Conservation (phyloP, 768 basidiomycete genomes). For the Leccinum rimulosum region DNA sequence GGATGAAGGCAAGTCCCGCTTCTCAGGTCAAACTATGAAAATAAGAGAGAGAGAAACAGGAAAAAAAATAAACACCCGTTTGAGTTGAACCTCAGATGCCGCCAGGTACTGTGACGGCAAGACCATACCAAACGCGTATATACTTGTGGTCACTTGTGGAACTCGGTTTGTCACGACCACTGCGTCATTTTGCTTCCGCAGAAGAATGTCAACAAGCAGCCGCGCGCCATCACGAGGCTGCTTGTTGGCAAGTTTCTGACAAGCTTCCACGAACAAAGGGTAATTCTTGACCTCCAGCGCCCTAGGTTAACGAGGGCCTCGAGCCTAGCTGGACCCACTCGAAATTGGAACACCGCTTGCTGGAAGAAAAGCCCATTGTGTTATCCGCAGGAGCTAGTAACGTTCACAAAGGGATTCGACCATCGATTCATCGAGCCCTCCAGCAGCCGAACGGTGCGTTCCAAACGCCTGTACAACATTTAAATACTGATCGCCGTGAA, state of each 20-base stretch:
- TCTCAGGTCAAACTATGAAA: slow-evolving; percentile 1
- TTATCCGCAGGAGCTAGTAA: neutral
- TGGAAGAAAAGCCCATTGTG: neutral
- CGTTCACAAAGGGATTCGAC: neutral
- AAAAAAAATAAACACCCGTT: slow-evolving; percentile 14
- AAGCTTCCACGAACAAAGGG: slow-evolving; percentile 4
- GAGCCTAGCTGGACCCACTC: slow-evolving; percentile 5
- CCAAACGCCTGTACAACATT: neutral
- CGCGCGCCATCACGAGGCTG: neutral
- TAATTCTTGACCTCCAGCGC: neutral
- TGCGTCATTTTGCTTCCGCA: slow-evolving; percentile 18
- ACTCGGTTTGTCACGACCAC: slow-evolving; percentile 14
- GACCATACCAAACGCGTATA: slow-evolving; percentile 25
- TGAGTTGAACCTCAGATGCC: slow-evolving; percentile 16
- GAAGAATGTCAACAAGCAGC: slow-evolving; percentile 1
- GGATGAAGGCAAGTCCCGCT: neutral
- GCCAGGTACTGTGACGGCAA: slow-evolving; percentile 27
- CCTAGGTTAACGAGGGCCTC: neutral
- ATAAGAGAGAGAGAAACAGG: neutral
- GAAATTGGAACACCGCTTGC: slow-evolving; percentile 16
- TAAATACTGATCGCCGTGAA: neutral
- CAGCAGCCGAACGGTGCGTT: slow-evolving; percentile 4
- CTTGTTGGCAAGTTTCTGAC: neutral
- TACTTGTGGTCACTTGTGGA: slow-evolving; percentile 11
- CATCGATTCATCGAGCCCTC: neutral